Evolutionary conservation across 2,329 filamentous ascomycete species (phyloP).

Genomic region (Akanthomyces uredinophilus): DNA sequence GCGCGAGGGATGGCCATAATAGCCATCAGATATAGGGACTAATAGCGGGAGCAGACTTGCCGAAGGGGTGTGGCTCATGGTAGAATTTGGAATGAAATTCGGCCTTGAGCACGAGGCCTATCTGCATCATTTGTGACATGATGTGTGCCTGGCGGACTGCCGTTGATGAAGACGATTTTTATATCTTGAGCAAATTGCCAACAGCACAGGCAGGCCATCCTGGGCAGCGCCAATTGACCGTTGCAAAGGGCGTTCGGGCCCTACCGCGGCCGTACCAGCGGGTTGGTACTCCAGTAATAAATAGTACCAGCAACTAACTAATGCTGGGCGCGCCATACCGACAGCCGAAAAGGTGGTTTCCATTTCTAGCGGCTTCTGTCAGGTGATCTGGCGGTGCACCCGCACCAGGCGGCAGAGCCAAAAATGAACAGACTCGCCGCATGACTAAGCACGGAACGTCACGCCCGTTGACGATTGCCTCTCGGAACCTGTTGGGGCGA

Average conservation of each 20-base stretch:
- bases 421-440: no score
- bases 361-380: constrained; percentile 15
- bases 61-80: background rate
- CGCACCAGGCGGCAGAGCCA: background rate
- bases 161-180: background rate
- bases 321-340: background rate
- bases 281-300: background rate
- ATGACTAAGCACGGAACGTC: constrained; percentile 12
- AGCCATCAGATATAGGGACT: constrained; percentile 2
- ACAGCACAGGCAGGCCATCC: background rate
- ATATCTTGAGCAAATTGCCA: background rate
- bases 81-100: background rate
- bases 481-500: constrained; percentile 2
- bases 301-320: no score
- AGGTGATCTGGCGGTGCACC: constrained; percentile 5
- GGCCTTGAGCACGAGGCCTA: background rate
- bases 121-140: background rate
- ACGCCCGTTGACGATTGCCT: constrained; percentile 4
- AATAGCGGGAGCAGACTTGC: background rate
- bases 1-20: background rate
- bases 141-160: background rate
- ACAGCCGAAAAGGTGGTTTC: background rate
- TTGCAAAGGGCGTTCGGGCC: background rate
- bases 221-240: background rate
- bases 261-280: background rate